These are phyloP conservation scores for Geotrichum macrosporum DNA, from an alignment of 1,139 yeast genomes.

Conservation along the genomic window DNA sequence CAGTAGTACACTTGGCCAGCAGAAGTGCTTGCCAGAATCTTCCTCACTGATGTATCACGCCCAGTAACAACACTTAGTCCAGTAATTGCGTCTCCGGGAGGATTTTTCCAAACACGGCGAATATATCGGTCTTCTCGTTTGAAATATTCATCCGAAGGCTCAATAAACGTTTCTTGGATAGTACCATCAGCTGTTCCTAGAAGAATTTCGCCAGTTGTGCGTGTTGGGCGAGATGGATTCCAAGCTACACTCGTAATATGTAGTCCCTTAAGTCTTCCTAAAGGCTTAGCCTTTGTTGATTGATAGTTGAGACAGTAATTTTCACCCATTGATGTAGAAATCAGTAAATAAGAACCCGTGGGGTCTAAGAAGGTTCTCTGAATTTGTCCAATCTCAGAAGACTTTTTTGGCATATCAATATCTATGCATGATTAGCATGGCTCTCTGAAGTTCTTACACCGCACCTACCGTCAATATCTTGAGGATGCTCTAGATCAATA, in stretches of 20 bases:
- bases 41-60: conserved; percentile 27
- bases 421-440: conserved; percentile 26
- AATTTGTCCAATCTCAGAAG: conserved; percentile 36
- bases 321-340: conserved; percentile 45
- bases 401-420: conserved; percentile 34
- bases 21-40: conserved; percentile 36
- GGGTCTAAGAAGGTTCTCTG: conserved; percentile 46
- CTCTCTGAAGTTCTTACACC: neutral
- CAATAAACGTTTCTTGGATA: conserved; percentile 46
- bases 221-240: conserved; percentile 40
- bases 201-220: conserved; percentile 47
- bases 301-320: conserved; percentile 44
- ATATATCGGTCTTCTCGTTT: conserved; percentile 43
- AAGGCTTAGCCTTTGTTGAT: conserved; percentile 38
- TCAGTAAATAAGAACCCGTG: conserved; percentile 48
- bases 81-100: conserved; percentile 35
- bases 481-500: conserved; percentile 53
- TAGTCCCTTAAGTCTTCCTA: conserved; percentile 44
- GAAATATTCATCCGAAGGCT: conserved; percentile 43
- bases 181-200: conserved; percentile 47
- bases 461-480: conserved; percentile 41
- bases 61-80: conserved; percentile 36
- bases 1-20: conserved; percentile 44
- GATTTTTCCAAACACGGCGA: conserved; percentile 41
- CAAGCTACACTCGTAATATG: conserved; percentile 45